Evolutionary conservation across 805 yeast genomes (phyloP), one percentile per base, ranked within the genome.

Genomic region (Brettanomyces anomalus): DNA sequence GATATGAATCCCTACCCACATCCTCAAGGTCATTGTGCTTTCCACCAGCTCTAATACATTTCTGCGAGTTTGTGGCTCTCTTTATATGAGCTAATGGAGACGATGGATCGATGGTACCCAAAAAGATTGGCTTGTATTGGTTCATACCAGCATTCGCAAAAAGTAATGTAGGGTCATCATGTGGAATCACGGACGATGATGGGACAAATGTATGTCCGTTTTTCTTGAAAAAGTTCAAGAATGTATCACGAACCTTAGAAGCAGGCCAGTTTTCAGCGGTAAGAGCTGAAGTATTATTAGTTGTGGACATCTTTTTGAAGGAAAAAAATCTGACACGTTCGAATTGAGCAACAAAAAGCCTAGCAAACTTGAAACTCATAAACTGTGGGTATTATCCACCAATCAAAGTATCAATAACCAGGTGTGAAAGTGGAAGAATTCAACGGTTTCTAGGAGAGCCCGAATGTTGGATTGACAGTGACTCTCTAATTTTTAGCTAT

Each of bases 61-160:
- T 93, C 61, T 93, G 99, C 14, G 97, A 87, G 74, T 93, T 90
- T 53, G 77, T 83, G 39, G 98, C 96, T 52, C 96, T 76, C 59
- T 83, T 86, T 64, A 93, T 72, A 50, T 72, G 70, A 54, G 87
- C 81, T 58, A 90, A 84, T 39, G 88, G 93, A 36, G 93, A 81
- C 18, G 90, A 71, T 28, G 99, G 99, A 55, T 93, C 97, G 38
- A 88, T 97, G 8, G 97, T 89, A 43, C 99, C 99, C 58, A 89
- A 71, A 64, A 93, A 93, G 54, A 93, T 93, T 13, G 98, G 96
- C 66, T 93, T 93, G 67, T 89, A 93, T 71, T 93, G 99, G 69
- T 93, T 93, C 99, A 93, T 93, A 67, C 97, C 98, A 46, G 99
- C 99, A 62, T 93, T 93, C 60, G 98, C 95, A 61, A 93, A 93